Evolutionary conservation across 129 eudicot species (phyloP).

Genomic region (Heracleum sosnowskyi): DNA sequence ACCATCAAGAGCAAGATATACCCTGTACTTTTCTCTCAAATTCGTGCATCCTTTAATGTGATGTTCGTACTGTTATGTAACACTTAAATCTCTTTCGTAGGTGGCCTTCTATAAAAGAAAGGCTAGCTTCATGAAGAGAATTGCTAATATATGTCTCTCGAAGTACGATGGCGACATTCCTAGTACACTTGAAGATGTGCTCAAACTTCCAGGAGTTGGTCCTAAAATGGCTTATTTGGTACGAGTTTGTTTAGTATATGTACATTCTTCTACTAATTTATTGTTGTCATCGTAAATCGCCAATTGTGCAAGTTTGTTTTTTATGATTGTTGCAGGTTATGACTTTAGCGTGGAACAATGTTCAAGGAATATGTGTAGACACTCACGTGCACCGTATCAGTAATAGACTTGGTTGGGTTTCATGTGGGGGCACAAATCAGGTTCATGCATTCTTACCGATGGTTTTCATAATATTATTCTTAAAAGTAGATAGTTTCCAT

Average conservation of each 20-base stretch:
- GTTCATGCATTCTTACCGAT: constrained; percentile 12
- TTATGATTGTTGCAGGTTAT: constrained; percentile 39
- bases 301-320: not conserved
- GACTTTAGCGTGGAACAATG: constrained; percentile 84
- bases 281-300: not conserved
- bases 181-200: constrained; percentile 57
- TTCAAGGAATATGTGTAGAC: constrained; percentile 98
- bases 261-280: not conserved
- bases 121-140: constrained; percentile 80
- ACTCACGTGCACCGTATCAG: constrained; percentile 95
- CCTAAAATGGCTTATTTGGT: constrained; percentile 99
- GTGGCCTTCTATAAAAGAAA: constrained; percentile 90
- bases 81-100: constrained; percentile 16
- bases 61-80: not conserved
- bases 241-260: not conserved
- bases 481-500: not conserved
- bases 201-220: constrained; percentile 93
- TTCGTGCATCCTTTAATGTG: not conserved
- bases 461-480: not conserved
- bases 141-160: constrained; percentile 58
- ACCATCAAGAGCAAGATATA: constrained; percentile 61
- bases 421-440: constrained; percentile 48
- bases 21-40: constrained; percentile 37
- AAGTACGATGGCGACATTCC: constrained; percentile 86
- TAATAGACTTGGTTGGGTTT: constrained; percentile 98